Evolutionary conservation across 257 asterid species (phyloP).

Genomic region (Coffea canephora): DNA sequence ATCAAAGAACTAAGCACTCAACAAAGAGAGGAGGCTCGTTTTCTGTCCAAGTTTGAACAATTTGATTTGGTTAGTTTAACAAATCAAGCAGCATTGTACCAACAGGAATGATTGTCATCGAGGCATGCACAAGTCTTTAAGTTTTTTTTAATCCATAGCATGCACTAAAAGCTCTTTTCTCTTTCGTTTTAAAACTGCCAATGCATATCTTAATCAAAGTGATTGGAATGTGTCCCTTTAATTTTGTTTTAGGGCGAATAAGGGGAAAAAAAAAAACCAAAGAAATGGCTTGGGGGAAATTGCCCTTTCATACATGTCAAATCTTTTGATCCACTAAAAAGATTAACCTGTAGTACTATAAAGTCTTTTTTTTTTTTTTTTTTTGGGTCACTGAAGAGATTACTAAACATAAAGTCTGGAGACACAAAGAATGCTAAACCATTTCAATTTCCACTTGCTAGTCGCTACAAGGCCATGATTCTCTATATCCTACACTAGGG

Average conservation of each 20-base stretch:
- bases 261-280: too few species aligned
- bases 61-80: background rate
- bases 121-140: background rate
- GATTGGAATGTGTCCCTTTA: background rate
- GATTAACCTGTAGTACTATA: background rate
- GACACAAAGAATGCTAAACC: background rate
- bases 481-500: background rate
- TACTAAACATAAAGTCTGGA: background rate
- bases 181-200: background rate
- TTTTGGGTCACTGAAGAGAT: background rate
- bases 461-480: background rate
- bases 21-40: background rate
- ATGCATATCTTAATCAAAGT: constrained; percentile 2
- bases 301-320: background rate
- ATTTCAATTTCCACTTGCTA: background rate
- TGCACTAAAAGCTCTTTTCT: background rate
- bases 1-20: background rate
- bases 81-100: background rate
- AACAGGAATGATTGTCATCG: background rate
- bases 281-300: too few species aligned
- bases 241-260: background rate
- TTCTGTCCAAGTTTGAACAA: background rate
- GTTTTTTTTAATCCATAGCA: background rate
- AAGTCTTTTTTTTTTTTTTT: background rate
- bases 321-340: background rate